Percentiles rank a stretch among this genome's conserved stretches.
Evolutionary conservation across 345 rosid species (phyloP).

Genomic region (Pistacia integerrima): DNA sequence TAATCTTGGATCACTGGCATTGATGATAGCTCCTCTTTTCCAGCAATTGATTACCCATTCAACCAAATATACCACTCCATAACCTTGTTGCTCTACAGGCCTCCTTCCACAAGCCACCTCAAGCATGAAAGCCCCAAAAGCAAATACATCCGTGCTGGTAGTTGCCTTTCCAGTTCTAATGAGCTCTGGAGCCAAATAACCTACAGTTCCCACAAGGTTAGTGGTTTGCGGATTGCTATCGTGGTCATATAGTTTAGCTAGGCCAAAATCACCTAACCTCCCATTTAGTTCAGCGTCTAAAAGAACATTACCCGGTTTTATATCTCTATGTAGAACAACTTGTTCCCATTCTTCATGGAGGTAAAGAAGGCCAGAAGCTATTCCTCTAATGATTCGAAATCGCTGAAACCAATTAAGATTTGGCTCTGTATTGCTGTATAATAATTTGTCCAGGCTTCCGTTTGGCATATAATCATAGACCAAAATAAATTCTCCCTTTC

Average conservation of each 20-base stretch:
- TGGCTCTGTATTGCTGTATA: conserved; percentile 24
- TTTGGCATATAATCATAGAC: conserved; percentile 52
- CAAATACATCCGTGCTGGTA: conserved; percentile 40
- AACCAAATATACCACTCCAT: conserved; percentile 28
- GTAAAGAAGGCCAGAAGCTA: conserved; percentile 52
- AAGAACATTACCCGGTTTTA: conserved; percentile 54
- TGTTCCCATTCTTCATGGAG: conserved; percentile 57
- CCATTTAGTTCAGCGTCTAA: conserved; percentile 30
- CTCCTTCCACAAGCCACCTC: conserved; percentile 61
- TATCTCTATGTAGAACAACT: conserved; percentile 56
- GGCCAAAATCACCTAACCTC: conserved; percentile 37
- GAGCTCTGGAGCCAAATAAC: conserved; percentile 54
- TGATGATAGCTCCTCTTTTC: conserved; percentile 23
- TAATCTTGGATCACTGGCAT: conserved; percentile 34
- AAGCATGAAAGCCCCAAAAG: conserved; percentile 51
- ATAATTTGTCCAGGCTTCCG: conserved; percentile 48
- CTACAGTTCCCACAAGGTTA: conserved; percentile 44
- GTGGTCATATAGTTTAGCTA: conserved; percentile 30
- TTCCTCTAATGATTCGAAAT: conserved; percentile 38
- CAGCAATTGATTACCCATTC: conserved; percentile 39
- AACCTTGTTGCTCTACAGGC: conserved; percentile 22
- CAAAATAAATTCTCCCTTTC: conserved; percentile 39
- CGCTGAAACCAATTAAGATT: conserved; percentile 48
- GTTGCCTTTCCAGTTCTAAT: conserved; percentile 43
- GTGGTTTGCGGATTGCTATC: conserved; percentile 38